phyloP scores from a whole-genome alignment of 2,329 filamentous ascomycete genomes.

The Simplicillium sp. region DNA sequence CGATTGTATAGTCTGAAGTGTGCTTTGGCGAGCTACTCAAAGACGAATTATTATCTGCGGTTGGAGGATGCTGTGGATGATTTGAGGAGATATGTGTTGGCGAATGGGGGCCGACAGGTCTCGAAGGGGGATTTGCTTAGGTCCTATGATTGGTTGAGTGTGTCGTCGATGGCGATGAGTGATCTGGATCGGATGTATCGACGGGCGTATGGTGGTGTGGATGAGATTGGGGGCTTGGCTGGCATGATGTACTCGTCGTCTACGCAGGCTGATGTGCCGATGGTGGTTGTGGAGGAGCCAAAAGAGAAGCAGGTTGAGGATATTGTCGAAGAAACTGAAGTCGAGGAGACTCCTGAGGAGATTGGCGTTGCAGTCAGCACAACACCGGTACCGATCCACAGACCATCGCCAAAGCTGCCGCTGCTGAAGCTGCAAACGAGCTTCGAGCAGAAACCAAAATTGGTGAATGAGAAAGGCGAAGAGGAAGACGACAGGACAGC shows the following conservation, averaged over 20 bases:
- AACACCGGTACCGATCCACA: not conserved
- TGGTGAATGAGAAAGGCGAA: slow-evolving; percentile 4
- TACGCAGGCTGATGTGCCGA: not conserved
- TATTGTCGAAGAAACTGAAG: not conserved
- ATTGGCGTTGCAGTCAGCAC: slow-evolving; percentile 1
- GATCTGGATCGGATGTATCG: slow-evolving; percentile 50
- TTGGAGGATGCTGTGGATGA: slow-evolving; percentile 56
- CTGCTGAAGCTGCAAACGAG: slow-evolving; percentile 33
- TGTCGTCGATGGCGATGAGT: slow-evolving; percentile 36
- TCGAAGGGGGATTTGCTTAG: slow-evolving; percentile 40
- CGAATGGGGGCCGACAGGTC: slow-evolving; percentile 39
- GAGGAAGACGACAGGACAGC: slow-evolving; percentile 18
- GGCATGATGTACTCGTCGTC: slow-evolving; percentile 6
- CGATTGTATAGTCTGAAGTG: slow-evolving; percentile 56
- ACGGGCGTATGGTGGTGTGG: slow-evolving; percentile 42
- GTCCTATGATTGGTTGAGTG: slow-evolving; percentile 48
- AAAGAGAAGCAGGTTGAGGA: slow-evolving; percentile 1
- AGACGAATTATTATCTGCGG: slow-evolving; percentile 29
- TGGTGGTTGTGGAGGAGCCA: slow-evolving; percentile 7
- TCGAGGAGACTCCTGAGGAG: not conserved
- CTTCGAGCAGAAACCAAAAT: slow-evolving; percentile 18
- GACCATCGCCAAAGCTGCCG: slow-evolving; percentile 11
- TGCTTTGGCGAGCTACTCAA: slow-evolving; percentile 47
- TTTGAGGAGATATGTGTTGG: slow-evolving; percentile 48
- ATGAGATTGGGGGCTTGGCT: slow-evolving; percentile 34